Base-by-base conservation (phyloP, 75 land plant genomes). In the Larix kaempferi region DNA sequence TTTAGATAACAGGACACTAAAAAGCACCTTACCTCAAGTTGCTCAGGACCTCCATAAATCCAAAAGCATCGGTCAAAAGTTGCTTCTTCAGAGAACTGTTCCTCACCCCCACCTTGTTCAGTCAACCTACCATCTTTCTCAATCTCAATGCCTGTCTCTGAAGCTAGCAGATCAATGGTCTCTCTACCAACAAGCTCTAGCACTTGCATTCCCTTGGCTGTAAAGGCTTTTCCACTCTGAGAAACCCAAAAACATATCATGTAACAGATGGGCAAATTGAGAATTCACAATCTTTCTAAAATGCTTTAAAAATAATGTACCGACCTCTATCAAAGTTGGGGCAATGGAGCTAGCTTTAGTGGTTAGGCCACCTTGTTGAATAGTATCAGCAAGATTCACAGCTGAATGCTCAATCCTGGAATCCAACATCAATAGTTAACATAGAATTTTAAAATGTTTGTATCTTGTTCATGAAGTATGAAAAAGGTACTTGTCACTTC, bases 31-130 rank as follows among this genome's bases (percentile, higher is more conserved):
- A 91, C 99, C 99, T 98, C 98, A 74, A 98, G 84, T 59, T 91
- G 98, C 74, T 98, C 96, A 75, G 99, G 98, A 69, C 99, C 99
- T 55, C 99, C 99, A 86, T 98, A 95, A 25, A 98, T 95, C 79
- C 95, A 98, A 79, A 98, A 98, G 85, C 99, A 98, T 72, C 93
- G 89, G 78, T 98, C 96, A 87, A 98, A 98, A 29, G 91, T 91
- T 27, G 89, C 87, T 77, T 98, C 99, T 75, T 98, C 99, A 71
- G 59, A 77, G 58, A 83, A 82, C 71, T 83, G 89, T 78, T 92
- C 93, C 25, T 85, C 98, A 58, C 82, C 76, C 21, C 44, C 76
- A 75, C 76, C 71, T 26, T 54, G 58, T 41, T 86, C 90, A 41
- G 58, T 63, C 61, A 82, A 86, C 25, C 80, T 76, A 56, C 79